Conservation (phyloP, 139 green algal species). For the Raphidocelis subcapitata region DNA sequence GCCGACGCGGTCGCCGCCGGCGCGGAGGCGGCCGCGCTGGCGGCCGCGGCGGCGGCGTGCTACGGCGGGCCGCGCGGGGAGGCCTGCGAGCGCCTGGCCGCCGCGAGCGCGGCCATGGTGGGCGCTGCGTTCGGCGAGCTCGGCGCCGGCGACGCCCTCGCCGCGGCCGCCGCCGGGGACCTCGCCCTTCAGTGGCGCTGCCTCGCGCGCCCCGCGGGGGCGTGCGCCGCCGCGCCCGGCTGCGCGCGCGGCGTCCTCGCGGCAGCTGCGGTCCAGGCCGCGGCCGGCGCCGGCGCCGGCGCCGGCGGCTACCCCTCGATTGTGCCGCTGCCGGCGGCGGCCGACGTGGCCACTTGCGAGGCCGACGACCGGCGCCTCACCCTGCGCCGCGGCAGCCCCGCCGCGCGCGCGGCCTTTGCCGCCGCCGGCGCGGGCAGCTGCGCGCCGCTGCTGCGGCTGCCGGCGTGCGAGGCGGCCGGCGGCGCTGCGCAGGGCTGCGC, state of each 20-base stretch:
- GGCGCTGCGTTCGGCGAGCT: not conserved
- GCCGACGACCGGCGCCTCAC: not conserved
- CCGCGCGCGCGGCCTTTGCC: conserved; percentile 8
- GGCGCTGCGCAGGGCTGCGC: not conserved
- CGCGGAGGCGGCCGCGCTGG: not conserved
- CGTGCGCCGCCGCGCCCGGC: not conserved
- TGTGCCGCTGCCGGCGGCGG: too few species aligned
- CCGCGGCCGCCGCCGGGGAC: not conserved
- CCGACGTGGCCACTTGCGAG: conserved; percentile 4
- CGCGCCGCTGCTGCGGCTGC: conserved; percentile 17
- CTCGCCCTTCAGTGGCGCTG: not conserved
- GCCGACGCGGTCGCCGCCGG: not conserved
- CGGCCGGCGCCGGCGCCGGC: not conserved
- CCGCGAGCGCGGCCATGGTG: not conserved
- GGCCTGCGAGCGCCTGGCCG: not conserved
- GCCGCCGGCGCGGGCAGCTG: not conserved
- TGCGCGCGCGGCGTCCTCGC: not conserved
- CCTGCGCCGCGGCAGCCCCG: conserved; percentile 1
- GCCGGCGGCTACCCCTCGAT: not conserved
- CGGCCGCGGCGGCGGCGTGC: not conserved
- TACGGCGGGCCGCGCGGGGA: not conserved
- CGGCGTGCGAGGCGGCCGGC: conserved; percentile 3
- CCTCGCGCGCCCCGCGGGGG: not conserved
- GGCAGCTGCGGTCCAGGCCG: too few species aligned
- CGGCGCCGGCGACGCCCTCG: not conserved